A percentile compares a stretch with the other conserved stretches of the same genome.
Conservation (phyloP, 441 rosid species). For the Croton laevigatus region DNA sequence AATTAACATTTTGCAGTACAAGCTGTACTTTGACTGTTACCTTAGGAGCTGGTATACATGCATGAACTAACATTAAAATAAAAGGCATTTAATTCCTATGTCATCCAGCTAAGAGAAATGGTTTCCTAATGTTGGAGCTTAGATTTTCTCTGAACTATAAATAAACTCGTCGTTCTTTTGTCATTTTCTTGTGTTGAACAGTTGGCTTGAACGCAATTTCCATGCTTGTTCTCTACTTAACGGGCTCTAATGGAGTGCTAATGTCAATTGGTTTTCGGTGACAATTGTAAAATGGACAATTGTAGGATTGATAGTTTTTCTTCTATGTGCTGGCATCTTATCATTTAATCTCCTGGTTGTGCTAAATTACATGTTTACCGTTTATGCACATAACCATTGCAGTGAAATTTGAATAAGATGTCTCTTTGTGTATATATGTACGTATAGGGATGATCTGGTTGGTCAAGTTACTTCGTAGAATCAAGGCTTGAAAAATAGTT, state of each 20-base stretch:
- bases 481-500: not conserved
- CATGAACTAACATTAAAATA: not conserved
- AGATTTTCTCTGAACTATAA: not conserved
- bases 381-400: not conserved
- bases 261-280: not conserved
- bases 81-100: conserved; percentile 6
- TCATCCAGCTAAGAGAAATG: not conserved
- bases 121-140: not conserved
- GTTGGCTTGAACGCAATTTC: not conserved
- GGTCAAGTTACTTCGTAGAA: not conserved
- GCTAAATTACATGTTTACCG: not conserved
- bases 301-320: not conserved
- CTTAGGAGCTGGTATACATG: not conserved
- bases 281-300: not conserved
- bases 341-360: not conserved
- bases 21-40: not conserved
- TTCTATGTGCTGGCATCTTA: too few species aligned
- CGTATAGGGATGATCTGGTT: not conserved
- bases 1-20: not conserved
- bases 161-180: not conserved
- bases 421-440: not conserved
- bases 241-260: not conserved
- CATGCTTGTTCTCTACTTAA: not conserved
- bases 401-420: not conserved
- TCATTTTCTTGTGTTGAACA: not conserved